Percentiles rank a stretch among this genome's conserved stretches.
Conservation (phyloP, 352 stramenopile genomes). For the Stephanocyclus meneghinianus region DNA sequence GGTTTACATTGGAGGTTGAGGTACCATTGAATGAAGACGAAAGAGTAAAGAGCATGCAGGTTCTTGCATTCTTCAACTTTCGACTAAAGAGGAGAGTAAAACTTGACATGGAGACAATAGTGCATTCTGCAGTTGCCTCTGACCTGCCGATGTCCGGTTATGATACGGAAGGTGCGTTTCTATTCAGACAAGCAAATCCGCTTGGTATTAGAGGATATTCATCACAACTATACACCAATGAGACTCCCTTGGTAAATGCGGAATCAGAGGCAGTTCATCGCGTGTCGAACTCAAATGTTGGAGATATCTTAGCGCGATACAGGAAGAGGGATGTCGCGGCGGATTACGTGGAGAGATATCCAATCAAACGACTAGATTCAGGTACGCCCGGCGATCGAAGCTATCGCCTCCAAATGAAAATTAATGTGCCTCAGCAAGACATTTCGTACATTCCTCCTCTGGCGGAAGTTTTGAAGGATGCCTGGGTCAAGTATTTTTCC, state of each 20-base stretch:
- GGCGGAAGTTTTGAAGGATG: constrained; percentile 53
- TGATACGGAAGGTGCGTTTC: constrained; percentile 25
- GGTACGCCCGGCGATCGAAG: constrained; percentile 15
- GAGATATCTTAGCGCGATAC: constrained; percentile 15
- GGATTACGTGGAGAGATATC: constrained; percentile 32
- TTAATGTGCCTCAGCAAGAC: constrained; percentile 43
- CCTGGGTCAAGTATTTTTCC: constrained; percentile 58
- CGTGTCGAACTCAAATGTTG: constrained; percentile 19
- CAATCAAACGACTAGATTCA: constrained; percentile 8
- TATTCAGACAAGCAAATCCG: constrained; percentile 29
- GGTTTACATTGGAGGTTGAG: constrained; percentile 22
- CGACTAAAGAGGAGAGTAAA: constrained; percentile 25
- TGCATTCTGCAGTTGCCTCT: constrained; percentile 12
- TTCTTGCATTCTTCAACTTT: constrained; percentile 36
- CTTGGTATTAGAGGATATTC: constrained; percentile 16
- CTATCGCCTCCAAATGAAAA: constrained; percentile 49
- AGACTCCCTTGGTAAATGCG: constrained; percentile 23
- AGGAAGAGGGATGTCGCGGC: constrained; percentile 20
- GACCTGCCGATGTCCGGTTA: constrained; percentile 22
- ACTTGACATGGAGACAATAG: constrained; percentile 29
- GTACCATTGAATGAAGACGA: constrained; percentile 29
- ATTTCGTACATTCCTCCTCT: constrained; percentile 52
- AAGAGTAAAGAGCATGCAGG: constrained; percentile 33
- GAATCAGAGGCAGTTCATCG: not conserved
- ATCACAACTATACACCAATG: constrained; percentile 11